Conservation (phyloP, 2,329 filamentous ascomycete species). For the Clonostachys rosea region DNA sequence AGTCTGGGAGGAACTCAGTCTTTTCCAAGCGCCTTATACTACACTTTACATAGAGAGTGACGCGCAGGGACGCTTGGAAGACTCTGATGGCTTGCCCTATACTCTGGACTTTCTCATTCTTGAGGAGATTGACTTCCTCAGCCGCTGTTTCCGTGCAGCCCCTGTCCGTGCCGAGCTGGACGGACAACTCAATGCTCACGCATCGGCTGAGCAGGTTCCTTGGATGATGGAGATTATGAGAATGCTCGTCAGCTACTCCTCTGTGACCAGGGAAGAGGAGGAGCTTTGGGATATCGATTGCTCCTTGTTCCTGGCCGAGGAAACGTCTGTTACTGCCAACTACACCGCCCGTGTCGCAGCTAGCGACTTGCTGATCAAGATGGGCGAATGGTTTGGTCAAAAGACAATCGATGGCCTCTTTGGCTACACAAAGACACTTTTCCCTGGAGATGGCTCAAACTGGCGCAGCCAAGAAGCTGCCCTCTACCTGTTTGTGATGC, state of each 20-base stretch:
- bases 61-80: slow-evolving; percentile 82
- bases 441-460: slow-evolving; percentile 44
- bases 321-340: slow-evolving; percentile 90
- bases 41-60: slow-evolving; percentile 83
- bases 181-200: slow-evolving; percentile 62
- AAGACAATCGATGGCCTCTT: slow-evolving; percentile 76
- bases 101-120: slow-evolving; percentile 90
- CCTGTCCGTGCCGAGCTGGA: slow-evolving; percentile 89
- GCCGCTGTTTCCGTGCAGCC: slow-evolving; percentile 81
- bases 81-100: slow-evolving; percentile 87
- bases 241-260: slow-evolving; percentile 77
- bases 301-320: slow-evolving; percentile 91
- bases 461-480: slow-evolving; percentile 73
- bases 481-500: slow-evolving; percentile 79
- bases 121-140: slow-evolving; percentile 92
- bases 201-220: slow-evolving; percentile 56
- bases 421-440: slow-evolving; percentile 70
- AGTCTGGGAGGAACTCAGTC: slow-evolving; percentile 82
- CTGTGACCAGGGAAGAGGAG: slow-evolving; percentile 89
- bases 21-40: slow-evolving; percentile 69
- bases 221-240: slow-evolving; percentile 90
- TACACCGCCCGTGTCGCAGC: slow-evolving; percentile 93
- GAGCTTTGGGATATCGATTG: slow-evolving; percentile 95
- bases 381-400: slow-evolving; percentile 82
- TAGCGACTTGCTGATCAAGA: slow-evolving; percentile 86